These are phyloP conservation scores for Candida buenavistaensis DNA, from an alignment of 1,139 yeast genomes.

Conservation along the genomic window DNA sequence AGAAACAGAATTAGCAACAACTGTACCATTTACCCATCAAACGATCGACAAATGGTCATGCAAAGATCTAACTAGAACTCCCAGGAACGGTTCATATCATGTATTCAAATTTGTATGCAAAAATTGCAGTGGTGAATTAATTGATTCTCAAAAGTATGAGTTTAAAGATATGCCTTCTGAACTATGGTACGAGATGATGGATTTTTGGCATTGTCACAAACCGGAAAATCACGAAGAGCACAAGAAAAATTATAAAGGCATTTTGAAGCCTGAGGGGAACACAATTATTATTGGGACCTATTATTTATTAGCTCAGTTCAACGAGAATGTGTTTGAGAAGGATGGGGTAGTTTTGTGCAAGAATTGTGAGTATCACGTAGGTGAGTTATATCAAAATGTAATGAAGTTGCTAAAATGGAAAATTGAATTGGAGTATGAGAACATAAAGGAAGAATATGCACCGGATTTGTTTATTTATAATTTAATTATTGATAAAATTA, in stretches of 20 bases:
- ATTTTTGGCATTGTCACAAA: constrained; percentile 97
- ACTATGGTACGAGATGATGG: constrained; percentile 94
- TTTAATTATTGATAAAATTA: constrained; percentile 44
- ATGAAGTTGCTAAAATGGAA: constrained; percentile 63
- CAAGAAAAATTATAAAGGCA: constrained; percentile 30
- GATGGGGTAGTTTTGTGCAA: constrained; percentile 23
- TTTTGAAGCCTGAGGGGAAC: constrained; percentile 44
- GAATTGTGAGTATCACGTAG: constrained; percentile 31
- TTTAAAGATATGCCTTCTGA: constrained; percentile 84
- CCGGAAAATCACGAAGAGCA: constrained; percentile 46
- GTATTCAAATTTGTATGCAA: constrained; percentile 36
- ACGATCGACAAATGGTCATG: constrained; percentile 40
- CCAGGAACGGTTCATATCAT: constrained; percentile 23
- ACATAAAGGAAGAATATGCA: constrained; percentile 21
- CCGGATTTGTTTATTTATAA: constrained; percentile 38
- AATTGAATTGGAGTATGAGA: constrained; percentile 29
- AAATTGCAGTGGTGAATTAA: constrained; percentile 25
- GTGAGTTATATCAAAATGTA: constrained; percentile 25
- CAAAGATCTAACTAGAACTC: constrained; percentile 37
- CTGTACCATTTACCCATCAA: constrained; percentile 23
- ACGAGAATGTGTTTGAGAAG: constrained; percentile 13
- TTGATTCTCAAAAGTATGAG: constrained; percentile 27
- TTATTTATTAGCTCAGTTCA: constrained; percentile 48
- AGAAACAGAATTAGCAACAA: constrained; percentile 7
- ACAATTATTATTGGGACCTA: constrained; percentile 58